Base-by-base conservation (phyloP, 352 stramenopile genomes). In the Phytophthora sp. region DNA sequence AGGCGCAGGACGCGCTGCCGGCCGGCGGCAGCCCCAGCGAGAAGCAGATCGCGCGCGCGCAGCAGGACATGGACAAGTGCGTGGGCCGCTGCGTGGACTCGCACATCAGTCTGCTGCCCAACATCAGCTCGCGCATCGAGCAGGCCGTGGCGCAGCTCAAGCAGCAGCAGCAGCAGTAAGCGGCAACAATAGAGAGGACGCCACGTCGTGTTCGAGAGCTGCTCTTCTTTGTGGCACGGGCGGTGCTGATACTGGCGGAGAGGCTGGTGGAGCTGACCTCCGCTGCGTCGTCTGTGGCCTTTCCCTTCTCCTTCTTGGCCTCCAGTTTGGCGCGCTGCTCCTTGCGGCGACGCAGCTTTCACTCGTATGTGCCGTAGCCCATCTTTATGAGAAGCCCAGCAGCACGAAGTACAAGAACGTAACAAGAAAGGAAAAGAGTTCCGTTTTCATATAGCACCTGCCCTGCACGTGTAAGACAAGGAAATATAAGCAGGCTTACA, bases 291-390 rank as follows among this genome's bases (percentile, higher is more conserved):
- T 37, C 7, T 54, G 38, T 26, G 26, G 49, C 4, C 23, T 54
- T 53, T 30, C 54, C 56, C 26, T 63, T 63, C 24, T 68, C 44
- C 20, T 77, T 88, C 50, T 71, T 72, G 8, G 75, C 81, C n/a
- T 82, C 79, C 6, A 80, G 60, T 53, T 89, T 88, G 50, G 76
- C 78, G 8, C 84, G 84, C 39, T 88, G 77, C 38, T 79, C 72
- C 34, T 86, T 87, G 12, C 87, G 85, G 10, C 84, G 85, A 28
- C 83, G 83, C 57, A 95, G 63, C 81, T 93, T 93, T 84, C 86
- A 95, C 67, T 95, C 87, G 72, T 95, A 95, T 31, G 87, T 95
- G 43, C 87, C 87, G 58, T 90, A 94, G 18, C 87, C 87, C 52
- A 93, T 69, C 24, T 81, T 74, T 66, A 84, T 78, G 53, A 95